phyloP scores from a whole-genome alignment of 352 stramenopile genomes.

The Phytophthora quininea region DNA sequence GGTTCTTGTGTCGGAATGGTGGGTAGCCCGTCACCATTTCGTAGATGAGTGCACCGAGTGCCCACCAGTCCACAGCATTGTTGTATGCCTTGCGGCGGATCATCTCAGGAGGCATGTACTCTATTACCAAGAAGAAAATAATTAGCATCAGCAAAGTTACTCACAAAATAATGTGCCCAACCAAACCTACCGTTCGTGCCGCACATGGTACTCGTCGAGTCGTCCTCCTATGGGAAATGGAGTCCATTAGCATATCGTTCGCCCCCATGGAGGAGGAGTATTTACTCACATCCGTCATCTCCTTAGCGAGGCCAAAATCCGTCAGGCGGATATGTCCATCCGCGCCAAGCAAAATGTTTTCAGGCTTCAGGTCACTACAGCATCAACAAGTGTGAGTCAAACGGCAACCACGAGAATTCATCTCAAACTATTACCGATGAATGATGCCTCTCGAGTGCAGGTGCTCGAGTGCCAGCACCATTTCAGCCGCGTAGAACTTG shows the following conservation, averaged over 20 bases:
- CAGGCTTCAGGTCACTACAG: slow-evolving; percentile 79
- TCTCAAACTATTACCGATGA: slow-evolving; percentile 46
- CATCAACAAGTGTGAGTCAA: slow-evolving; percentile 9
- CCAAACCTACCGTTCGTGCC: slow-evolving; percentile 66
- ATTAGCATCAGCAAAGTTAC: background rate
- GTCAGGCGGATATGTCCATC: slow-evolving; percentile 87
- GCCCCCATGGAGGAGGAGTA: background rate
- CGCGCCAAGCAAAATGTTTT: slow-evolving; percentile 82
- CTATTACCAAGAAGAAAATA: slow-evolving; percentile 29
- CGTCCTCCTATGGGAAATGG: slow-evolving; percentile 51
- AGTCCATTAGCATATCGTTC: slow-evolving; percentile 14
- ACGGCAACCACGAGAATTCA: background rate
- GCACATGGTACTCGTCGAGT: slow-evolving; percentile 84
- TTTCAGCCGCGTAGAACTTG: slow-evolving; percentile 86
- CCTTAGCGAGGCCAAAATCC: slow-evolving; percentile 86
- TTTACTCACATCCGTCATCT: slow-evolving; percentile 66
- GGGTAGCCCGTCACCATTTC: slow-evolving; percentile 89
- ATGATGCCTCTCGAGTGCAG: slow-evolving; percentile 82
- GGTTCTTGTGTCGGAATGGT: slow-evolving; percentile 82
- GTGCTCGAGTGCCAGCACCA: slow-evolving; percentile 82
- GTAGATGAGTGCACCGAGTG: slow-evolving; percentile 81
- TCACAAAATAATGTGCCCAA: too few species aligned
- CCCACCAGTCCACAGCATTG: slow-evolving; percentile 89
- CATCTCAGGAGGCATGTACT: slow-evolving; percentile 91
- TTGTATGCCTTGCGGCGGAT: slow-evolving; percentile 86